Percentiles rank a stretch among this genome's conserved stretches.
phyloP scores from a whole-genome alignment of 2,329 filamentous ascomycete genomes.

The Penicillium sp. region DNA sequence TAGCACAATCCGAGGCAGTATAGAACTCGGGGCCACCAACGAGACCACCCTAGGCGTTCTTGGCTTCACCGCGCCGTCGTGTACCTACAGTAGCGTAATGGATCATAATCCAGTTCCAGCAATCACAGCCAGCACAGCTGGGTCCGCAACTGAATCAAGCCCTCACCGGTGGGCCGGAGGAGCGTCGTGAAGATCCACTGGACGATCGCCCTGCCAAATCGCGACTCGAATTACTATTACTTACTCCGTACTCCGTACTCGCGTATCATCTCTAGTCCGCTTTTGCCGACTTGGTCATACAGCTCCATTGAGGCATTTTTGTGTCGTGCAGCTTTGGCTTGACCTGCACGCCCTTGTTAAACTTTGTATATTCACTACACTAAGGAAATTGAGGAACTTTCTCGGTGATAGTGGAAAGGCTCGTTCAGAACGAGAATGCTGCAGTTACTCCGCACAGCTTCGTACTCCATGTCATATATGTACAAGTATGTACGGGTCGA shows the following conservation, averaged over 20 bases:
- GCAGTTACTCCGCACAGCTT: too few relatives aligned
- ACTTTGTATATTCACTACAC: background rate
- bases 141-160: conserved; percentile 20
- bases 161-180: conserved; percentile 25
- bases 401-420: too few relatives aligned
- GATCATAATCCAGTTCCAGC: conserved; percentile 12
- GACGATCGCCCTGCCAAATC: conserved; percentile 33
- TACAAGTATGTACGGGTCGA: background rate
- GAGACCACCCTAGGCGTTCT: conserved; percentile 8
- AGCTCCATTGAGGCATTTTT: background rate
- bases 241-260: background rate
- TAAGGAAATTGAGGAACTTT: too few relatives aligned
- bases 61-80: conserved; percentile 22
- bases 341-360: background rate
- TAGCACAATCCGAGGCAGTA: background rate
- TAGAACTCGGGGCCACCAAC: background rate
- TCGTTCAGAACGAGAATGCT: too few relatives aligned
- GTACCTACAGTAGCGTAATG: conserved; percentile 35
- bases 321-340: background rate
- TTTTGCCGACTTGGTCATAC: background rate
- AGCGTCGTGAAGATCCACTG: conserved; percentile 25
- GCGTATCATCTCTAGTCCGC: background rate
- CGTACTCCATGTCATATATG: too few relatives aligned
- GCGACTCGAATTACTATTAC: conserved; percentile 10
- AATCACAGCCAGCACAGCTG: conserved; percentile 21